These are phyloP conservation scores for Diaporthe sp. DNA, from an alignment of 2,329 filamentous ascomycete species.

Conservation along the genomic window DNA sequence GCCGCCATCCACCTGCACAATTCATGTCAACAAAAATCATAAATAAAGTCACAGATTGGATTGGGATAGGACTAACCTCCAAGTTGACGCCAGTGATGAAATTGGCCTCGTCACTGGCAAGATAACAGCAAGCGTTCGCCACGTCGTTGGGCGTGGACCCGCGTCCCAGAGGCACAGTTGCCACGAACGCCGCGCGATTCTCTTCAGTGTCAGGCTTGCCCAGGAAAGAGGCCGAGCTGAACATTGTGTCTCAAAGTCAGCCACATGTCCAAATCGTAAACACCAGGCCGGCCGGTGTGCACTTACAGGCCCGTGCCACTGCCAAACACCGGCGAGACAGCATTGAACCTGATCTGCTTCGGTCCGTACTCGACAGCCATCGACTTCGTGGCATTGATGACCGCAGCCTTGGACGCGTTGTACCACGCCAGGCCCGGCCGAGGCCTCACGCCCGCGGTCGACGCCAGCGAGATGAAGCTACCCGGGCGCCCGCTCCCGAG, in stretches of 20 bases:
- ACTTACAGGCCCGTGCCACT: slow-evolving; percentile 70
- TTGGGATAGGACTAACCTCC: slow-evolving; percentile 57
- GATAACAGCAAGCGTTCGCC: slow-evolving; percentile 77
- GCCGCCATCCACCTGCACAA: slow-evolving; percentile 8
- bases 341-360: slow-evolving; percentile 80
- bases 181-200: slow-evolving; percentile 68
- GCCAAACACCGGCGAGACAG: slow-evolving; percentile 77
- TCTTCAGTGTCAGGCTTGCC: slow-evolving; percentile 74
- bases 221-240: slow-evolving; percentile 57
- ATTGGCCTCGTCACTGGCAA: slow-evolving; percentile 78
- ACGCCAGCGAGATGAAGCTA: slow-evolving; percentile 75
- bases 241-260: slow-evolving; percentile 52
- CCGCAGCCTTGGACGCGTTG: slow-evolving; percentile 77
- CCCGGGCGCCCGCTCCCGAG: slow-evolving; percentile 69
- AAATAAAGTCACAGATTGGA: too few species aligned
- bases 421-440: slow-evolving; percentile 77
- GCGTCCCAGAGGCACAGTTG: slow-evolving; percentile 67
- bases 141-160: slow-evolving; percentile 74
- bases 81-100: slow-evolving; percentile 82
- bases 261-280: background rate
- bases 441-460: slow-evolving; percentile 72
- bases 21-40: background rate
- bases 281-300: background rate
- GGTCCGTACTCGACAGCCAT: slow-evolving; percentile 81
- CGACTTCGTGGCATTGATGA: slow-evolving; percentile 69